Conservation (phyloP, 192 early-diverging fungal species). For the Coemansia sp. region DNA sequence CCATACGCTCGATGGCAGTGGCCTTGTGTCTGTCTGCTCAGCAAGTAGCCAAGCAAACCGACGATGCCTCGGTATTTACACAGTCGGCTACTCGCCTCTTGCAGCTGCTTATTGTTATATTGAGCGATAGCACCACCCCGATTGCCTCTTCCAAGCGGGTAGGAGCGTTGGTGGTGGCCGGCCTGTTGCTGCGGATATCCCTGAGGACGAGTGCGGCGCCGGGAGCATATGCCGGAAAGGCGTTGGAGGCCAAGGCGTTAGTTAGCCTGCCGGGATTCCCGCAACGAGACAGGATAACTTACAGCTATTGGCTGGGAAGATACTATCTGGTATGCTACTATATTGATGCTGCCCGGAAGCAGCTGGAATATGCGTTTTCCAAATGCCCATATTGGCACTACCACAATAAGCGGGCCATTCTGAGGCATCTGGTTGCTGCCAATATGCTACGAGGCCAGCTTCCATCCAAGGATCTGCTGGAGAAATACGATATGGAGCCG, state of each 20-base stretch:
- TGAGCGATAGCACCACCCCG: conserved; percentile 27
- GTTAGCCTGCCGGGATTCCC: conserved; percentile 12
- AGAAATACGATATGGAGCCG: conserved; percentile 43
- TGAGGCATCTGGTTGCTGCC: conserved; percentile 43
- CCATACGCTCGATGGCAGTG: conserved; percentile 26
- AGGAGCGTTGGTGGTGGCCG: conserved; percentile 38
- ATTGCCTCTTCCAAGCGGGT: conserved; percentile 25
- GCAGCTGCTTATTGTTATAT: conserved; percentile 29
- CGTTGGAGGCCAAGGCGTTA: conserved; percentile 30
- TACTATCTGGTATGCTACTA: conserved; percentile 47
- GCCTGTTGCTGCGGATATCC: conserved; percentile 34
- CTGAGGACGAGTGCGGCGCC: conserved; percentile 40
- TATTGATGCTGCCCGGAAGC: conserved; percentile 32
- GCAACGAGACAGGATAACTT: conserved; percentile 26
- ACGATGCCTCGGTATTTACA: conserved; percentile 21
- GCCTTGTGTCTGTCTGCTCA: conserved; percentile 35
- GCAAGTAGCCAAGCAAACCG: conserved; percentile 2
- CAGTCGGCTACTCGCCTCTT: conserved; percentile 40
- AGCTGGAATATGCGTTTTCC: conserved; percentile 41
- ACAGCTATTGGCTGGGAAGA: conserved; percentile 46
- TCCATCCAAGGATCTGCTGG: conserved; percentile 16
- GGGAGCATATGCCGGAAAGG: conserved; percentile 42
- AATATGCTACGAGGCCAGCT: conserved; percentile 45
- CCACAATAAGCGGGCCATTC: conserved; percentile 46
- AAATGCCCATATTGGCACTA: conserved; percentile 32